Base-by-base conservation (phyloP, 192 early-diverging fungal species). In the Podochytrium sp. region DNA sequence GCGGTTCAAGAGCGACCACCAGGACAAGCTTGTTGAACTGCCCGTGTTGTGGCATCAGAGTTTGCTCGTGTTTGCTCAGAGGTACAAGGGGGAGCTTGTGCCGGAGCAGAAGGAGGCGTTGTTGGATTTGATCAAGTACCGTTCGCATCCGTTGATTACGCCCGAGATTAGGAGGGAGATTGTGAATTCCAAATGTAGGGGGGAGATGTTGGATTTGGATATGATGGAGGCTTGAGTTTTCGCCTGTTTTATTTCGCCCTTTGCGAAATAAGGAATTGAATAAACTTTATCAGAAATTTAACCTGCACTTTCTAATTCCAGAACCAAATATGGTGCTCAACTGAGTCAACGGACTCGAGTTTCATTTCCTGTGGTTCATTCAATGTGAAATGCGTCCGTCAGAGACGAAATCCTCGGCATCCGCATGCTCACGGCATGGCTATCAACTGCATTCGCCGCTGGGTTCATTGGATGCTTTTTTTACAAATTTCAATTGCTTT, bases 1-100 rank as follows among this genome's bases (percentile, higher is more conserved):
- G 72, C 84, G 92, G 47, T 97, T 99, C 87, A 91, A 91, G 83
- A 33, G 18, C 18, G 33, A 51, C 23, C 42, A 49, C 5, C 10
- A 55, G n/a, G 30, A 30, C 5, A 49, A 14, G 2, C 93, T 95
- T 73, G 80, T 92, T 55, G 86, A 86, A 60, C 86, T 99, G 90
- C 96, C 97, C 32, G 96, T 99, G 25, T 85, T 99, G 65, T 99
- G 97, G 97, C 97, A 99, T 78, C 96, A 99, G 84, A 65, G 60
- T 49, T 81, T 99, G 55, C 83, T 99, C 43, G 94, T 97, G 18
- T 99, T 99, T 91, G 92, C 88, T 37, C 97, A 99, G 85, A 83
- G 94, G 82, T 99, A 99, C 86, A 98, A 98, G 83, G 93, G 94
- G 43, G 95, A 98, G 64, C 85, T 99, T 70, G 92, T 95, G 0